Percentiles rank a stretch among this genome's conserved stretches.
Evolutionary conservation across 495 filamentous ascomycete species (phyloP).

Genomic region (Xylaria acuta): DNA sequence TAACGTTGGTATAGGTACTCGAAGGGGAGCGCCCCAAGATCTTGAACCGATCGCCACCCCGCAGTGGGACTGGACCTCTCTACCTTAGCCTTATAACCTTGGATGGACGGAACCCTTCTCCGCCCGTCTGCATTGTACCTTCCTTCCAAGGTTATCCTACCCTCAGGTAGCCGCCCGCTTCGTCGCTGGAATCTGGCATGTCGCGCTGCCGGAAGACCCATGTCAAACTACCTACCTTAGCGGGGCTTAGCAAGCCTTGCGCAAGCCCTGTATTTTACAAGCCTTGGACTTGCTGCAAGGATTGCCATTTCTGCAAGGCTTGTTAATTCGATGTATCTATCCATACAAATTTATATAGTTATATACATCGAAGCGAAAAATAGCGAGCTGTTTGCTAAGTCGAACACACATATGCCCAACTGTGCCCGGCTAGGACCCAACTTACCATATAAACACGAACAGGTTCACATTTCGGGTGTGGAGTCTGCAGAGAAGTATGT

Average conservation of each 20-base stretch:
- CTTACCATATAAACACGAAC: not conserved
- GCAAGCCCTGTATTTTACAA: too few relatives aligned
- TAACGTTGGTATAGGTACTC: not conserved
- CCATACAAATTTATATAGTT: too few relatives aligned
- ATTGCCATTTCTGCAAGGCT: too few relatives aligned
- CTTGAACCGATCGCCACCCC: constrained; percentile 26
- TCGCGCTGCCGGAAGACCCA: too few relatives aligned
- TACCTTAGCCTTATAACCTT: not conserved
- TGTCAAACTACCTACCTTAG: too few relatives aligned
- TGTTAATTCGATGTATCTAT: too few relatives aligned
- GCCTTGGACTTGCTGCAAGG: too few relatives aligned
- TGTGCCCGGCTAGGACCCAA: too few relatives aligned
- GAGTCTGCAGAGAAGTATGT: not conserved
- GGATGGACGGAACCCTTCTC: not conserved
- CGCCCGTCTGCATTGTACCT: not conserved
- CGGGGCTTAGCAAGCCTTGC: too few relatives aligned
- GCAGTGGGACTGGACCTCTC: constrained; percentile 4
- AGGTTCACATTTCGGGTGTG: not conserved
- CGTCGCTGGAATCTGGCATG: not conserved
- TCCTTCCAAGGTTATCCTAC: not conserved
- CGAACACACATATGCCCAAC: too few relatives aligned
- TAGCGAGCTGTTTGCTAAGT: too few relatives aligned
- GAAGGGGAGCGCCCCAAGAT: not conserved
- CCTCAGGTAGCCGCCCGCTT: not conserved
- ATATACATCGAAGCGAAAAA: too few relatives aligned